phyloP scores from a whole-genome alignment of 257 asterid genomes.

The Linaria vulgaris region DNA sequence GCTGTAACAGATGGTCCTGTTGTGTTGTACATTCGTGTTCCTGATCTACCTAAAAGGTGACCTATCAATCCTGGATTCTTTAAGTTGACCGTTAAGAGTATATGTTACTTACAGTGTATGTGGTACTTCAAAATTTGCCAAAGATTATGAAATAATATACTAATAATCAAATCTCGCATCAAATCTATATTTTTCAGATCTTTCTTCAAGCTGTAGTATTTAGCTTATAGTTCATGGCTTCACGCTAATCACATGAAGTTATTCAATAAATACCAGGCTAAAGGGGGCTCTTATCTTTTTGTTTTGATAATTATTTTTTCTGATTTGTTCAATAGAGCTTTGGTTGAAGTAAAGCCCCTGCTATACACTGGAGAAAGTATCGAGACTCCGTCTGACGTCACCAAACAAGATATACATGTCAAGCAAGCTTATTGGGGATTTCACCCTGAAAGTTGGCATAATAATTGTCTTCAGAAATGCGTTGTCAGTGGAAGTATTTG shows the following conservation, averaged over 20 bases:
- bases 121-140: not conserved
- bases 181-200: not conserved
- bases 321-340: slow-evolving; percentile 53
- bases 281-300: not conserved
- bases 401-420: slow-evolving; percentile 32
- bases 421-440: slow-evolving; percentile 56
- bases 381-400: slow-evolving; percentile 34
- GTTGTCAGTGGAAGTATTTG: slow-evolving; percentile 55
- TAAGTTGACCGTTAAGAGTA: slow-evolving; percentile 13
- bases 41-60: slow-evolving; percentile 97
- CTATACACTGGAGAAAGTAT: slow-evolving; percentile 52
- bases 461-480: slow-evolving; percentile 60
- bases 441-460: slow-evolving; percentile 69
- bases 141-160: not conserved
- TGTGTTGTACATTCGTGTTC: slow-evolving; percentile 72
- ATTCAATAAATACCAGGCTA: not conserved
- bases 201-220: slow-evolving; percentile 19
- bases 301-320: slow-evolving; percentile 8
- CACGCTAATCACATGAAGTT: not conserved
- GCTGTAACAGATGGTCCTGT: slow-evolving; percentile 49
- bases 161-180: not conserved
- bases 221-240: slow-evolving; percentile 14
- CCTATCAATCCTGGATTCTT: slow-evolving; percentile 6
- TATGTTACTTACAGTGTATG: slow-evolving; percentile 7
- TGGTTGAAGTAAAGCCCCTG: slow-evolving; percentile 86